Percentiles rank a stretch among this genome's conserved stretches.
Evolutionary conservation across 345 rosid genomes (phyloP).

Genomic region (Eucalyptus viminalis): DNA sequence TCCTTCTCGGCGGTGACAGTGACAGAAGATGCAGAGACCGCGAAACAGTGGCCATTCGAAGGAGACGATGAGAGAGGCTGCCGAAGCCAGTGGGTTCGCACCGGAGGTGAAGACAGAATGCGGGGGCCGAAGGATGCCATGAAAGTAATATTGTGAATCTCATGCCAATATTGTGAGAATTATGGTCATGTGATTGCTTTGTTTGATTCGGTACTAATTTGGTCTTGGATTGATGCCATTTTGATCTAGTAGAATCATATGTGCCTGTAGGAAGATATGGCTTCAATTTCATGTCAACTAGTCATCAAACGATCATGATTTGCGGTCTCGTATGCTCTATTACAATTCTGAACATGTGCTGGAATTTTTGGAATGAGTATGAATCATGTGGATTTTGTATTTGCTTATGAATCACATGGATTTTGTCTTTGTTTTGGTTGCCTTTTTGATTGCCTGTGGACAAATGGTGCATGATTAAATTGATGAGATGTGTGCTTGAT

Average conservation of each 20-base stretch:
- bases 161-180: not conserved
- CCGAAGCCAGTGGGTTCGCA: constrained; percentile 8
- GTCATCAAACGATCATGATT: not conserved
- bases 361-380: not conserved
- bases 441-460: too few species aligned
- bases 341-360: not conserved
- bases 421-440: not conserved
- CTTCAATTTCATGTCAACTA: not conserved
- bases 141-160: not conserved
- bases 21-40: constrained; percentile 16
- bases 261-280: not conserved
- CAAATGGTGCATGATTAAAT: too few species aligned
- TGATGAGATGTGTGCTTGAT: too few species aligned
- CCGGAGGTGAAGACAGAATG: constrained; percentile 15
- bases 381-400: too few species aligned
- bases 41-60: not conserved
- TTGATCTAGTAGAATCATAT: too few species aligned
- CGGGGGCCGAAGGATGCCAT: not conserved
- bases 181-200: not conserved
- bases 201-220: too few species aligned
- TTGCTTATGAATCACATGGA: not conserved
- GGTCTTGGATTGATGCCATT: too few species aligned
- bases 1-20: constrained; percentile 27
- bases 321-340: too few species aligned
- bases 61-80: not conserved